These are phyloP conservation scores for Penicillium sp. DNA, from an alignment of 2,329 filamentous ascomycete species.

Conservation along the genomic window DNA sequence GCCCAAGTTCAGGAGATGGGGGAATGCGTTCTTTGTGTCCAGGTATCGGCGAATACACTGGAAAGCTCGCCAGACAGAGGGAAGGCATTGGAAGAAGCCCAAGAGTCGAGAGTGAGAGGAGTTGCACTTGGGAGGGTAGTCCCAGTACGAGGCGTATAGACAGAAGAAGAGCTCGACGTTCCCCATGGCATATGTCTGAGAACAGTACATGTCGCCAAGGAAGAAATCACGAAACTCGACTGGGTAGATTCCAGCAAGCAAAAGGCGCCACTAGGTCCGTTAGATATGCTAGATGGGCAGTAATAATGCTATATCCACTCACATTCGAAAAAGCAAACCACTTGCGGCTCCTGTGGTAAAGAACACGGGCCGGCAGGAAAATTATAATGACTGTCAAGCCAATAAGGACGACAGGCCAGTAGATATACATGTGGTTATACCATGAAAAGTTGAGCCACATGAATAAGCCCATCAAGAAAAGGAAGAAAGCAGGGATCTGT, in stretches of 20 bases:
- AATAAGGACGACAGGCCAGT: conserved; percentile 81
- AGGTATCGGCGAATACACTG: conserved; percentile 88
- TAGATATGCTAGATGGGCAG: conserved; percentile 5
- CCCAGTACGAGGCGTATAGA: conserved; percentile 78
- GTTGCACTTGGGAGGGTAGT: conserved; percentile 72
- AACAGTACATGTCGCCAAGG: conserved; percentile 96
- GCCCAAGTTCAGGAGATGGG: conserved; percentile 85
- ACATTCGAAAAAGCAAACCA: conserved; percentile 93
- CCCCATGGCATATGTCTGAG: conserved; percentile 82
- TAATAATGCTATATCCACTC: conserved; percentile 38
- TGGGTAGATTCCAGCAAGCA: conserved; percentile 81
- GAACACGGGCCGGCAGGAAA: conserved; percentile 69
- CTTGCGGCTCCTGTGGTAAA: conserved; percentile 72
- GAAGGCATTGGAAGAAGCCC: conserved; percentile 80
- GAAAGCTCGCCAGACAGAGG: conserved; percentile 83
- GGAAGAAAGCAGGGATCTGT: conserved; percentile 76
- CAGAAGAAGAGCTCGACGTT: conserved; percentile 95
- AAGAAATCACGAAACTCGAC: conserved; percentile 98
- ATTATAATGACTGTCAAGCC: conserved; percentile 65
- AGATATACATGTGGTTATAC: conserved; percentile 68
- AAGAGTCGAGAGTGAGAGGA: conserved; percentile 78
- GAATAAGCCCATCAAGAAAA: conserved; percentile 70
- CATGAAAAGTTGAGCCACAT: conserved; percentile 90
- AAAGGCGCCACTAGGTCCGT: conserved; percentile 68
- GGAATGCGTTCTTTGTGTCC: conserved; percentile 84